Evolutionary conservation across 148 eudicot genomes (phyloP).

Genomic region (Camellia granthamiana): DNA sequence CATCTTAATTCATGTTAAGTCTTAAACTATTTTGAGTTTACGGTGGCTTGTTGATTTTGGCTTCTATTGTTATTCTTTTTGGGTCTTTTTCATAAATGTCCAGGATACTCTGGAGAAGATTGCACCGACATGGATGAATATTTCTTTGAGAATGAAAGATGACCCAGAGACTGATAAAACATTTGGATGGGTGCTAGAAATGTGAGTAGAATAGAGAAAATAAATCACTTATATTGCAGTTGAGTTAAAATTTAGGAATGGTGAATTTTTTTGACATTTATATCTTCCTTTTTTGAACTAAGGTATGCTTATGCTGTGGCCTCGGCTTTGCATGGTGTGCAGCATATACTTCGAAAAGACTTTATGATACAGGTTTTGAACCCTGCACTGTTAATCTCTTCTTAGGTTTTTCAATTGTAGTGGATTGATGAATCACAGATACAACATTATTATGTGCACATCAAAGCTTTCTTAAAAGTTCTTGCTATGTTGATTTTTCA

Average conservation of each 20-base stretch:
- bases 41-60: background rate
- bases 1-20: background rate
- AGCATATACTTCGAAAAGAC: conserved; percentile 80
- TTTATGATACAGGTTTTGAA: conserved; percentile 88
- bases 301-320: conserved; percentile 99
- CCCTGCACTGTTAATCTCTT: background rate
- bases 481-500: conserved; percentile 30
- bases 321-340: conserved; percentile 92
- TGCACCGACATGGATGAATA: conserved; percentile 95
- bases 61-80: background rate
- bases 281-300: conserved; percentile 6
- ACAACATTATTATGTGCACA: background rate
- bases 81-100: background rate
- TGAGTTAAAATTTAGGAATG: background rate
- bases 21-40: background rate
- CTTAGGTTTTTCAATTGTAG: background rate
- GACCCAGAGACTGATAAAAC: conserved; percentile 78
- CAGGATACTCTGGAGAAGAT: conserved; percentile 63
- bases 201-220: conserved; percentile 36
- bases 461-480: background rate
- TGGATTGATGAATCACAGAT: background rate
- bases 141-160: conserved; percentile 83
- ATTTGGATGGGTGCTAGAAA: conserved; percentile 90
- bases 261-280: background rate
- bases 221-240: conserved; percentile 5